phyloP scores from a whole-genome alignment of 495 filamentous ascomycete species.

The Xylaria sp. region DNA sequence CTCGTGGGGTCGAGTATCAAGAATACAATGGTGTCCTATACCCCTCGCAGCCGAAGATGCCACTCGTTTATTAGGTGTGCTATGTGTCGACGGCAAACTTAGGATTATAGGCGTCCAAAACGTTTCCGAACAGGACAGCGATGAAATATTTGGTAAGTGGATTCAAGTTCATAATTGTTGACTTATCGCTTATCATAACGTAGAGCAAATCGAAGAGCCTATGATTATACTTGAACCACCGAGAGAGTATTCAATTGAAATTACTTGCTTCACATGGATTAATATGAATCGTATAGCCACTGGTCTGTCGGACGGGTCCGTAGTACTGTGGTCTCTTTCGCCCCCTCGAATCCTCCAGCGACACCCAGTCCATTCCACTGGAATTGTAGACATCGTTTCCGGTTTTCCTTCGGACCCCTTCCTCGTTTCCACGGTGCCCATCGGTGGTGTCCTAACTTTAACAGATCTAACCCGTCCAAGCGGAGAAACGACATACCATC shows the following conservation, averaged over 20 bases:
- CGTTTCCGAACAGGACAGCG: slow-evolving; percentile 25
- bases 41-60: slow-evolving; percentile 36
- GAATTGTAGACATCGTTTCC: slow-evolving; percentile 56
- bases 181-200: slow-evolving; percentile 29
- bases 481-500: slow-evolving; percentile 54
- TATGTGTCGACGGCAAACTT: slow-evolving; percentile 52
- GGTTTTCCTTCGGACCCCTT: slow-evolving; percentile 55
- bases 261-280: slow-evolving; percentile 57
- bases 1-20: slow-evolving; percentile 48
- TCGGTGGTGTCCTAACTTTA: slow-evolving; percentile 53
- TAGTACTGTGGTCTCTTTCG: slow-evolving; percentile 56
- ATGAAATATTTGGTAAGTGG: slow-evolving; percentile 45
- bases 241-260: slow-evolving; percentile 50
- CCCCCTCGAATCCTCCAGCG: slow-evolving; percentile 49
- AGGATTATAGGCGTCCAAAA: slow-evolving; percentile 47
- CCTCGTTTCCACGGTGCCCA: slow-evolving; percentile 52
- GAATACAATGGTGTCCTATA: slow-evolving; percentile 56
- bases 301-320: slow-evolving; percentile 56
- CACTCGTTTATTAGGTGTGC: slow-evolving; percentile 46
- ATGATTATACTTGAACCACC: slow-evolving; percentile 48
- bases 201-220: slow-evolving; percentile 51
- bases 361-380: slow-evolving; percentile 49
- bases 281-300: slow-evolving; percentile 55
- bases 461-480: slow-evolving; percentile 54
- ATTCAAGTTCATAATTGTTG: neutral